Evolutionary conservation across 331 rosid genomes (phyloP).

Genomic region (Phaseolus coccineus): DNA sequence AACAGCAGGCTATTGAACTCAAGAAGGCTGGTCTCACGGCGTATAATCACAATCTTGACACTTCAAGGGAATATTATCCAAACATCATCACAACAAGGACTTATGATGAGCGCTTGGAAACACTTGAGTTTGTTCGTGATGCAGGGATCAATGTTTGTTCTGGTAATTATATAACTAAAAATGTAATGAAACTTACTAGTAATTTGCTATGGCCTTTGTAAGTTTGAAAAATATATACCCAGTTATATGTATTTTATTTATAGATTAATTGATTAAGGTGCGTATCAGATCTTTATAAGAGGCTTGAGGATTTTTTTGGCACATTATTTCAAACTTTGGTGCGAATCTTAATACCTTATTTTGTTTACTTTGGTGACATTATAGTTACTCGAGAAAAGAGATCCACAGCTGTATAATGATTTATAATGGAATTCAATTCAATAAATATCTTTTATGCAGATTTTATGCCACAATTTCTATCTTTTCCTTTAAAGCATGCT

Average conservation of each 20-base stretch:
- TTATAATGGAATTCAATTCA: not conserved
- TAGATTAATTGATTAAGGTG: not conserved
- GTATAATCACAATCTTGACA: constrained; percentile 95
- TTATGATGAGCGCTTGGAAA: constrained; percentile 92
- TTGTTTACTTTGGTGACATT: constrained; percentile 9
- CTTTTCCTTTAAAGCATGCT: constrained; percentile 4
- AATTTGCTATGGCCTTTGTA: not conserved
- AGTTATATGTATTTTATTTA: not conserved
- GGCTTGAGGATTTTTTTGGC: not conserved
- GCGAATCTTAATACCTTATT: not conserved
- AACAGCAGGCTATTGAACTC: constrained; percentile 88
- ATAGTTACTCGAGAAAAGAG: constrained; percentile 3
- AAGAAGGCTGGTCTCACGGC: constrained; percentile 98
- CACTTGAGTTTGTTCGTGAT: constrained; percentile 90
- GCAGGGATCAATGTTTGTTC: constrained; percentile 97
- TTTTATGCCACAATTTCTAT: not conserved
- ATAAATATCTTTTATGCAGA: not conserved
- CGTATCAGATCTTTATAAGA: not conserved
- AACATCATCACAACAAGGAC: constrained; percentile 90
- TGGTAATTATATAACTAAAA: constrained; percentile 57
- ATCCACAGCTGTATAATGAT: not conserved
- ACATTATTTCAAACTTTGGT: not conserved
- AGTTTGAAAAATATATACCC: not conserved
- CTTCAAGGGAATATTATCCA: constrained; percentile 96
- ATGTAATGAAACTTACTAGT: constrained; percentile 1